Base-by-base conservation (phyloP, 2,329 filamentous ascomycete genomes). In the Phoma sp. region DNA sequence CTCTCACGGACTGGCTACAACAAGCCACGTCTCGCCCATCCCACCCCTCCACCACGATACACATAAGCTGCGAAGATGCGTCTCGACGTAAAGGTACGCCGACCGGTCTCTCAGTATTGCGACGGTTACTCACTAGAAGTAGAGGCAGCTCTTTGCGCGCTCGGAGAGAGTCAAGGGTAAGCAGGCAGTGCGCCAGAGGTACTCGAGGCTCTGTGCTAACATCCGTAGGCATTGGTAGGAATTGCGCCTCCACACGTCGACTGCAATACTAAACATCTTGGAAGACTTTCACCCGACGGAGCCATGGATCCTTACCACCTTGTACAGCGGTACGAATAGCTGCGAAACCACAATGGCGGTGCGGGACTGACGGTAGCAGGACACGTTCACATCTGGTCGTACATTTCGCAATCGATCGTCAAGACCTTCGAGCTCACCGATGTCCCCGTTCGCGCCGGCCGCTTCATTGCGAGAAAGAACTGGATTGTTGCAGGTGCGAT, bases 391-490 rank as follows among this genome's bases (percentile, higher is more conserved):
- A 98, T 99, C 75, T 98, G 95, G 93, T 97, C 93, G 28, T 96
- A 96, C 78, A 93, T 60, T 11, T 57, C 47, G 49, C 57, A 87
- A 78, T 90, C 93, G 61, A 93, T 98, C 61, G 92, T 99, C 79
- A 98, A 98, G 83, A 97, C 93, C 4, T 99, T 99, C 77, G 95
- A 99, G 81, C 87, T 98, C 64, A 97, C 93, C 74, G 95, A 99
- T 83, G 95, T 99, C 43, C 95, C 95, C 62, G 93, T 99, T 54
- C 90, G 95, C 77, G 95, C 95, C 59, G 95, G 95, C 72, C 91
- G 95, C 67, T 99, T 99, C 77, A 87, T 99, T 72, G 91, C 95
- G 65, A 87, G 95, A 69, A 99, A 99, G 87, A 99, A 98, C 79
- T 99, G 95, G 95, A 96, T 96, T 67, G 91, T 96, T 49, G 95